phyloP scores from a whole-genome alignment of 768 basidiomycete species.

The Lactarius sanguifluus region DNA sequence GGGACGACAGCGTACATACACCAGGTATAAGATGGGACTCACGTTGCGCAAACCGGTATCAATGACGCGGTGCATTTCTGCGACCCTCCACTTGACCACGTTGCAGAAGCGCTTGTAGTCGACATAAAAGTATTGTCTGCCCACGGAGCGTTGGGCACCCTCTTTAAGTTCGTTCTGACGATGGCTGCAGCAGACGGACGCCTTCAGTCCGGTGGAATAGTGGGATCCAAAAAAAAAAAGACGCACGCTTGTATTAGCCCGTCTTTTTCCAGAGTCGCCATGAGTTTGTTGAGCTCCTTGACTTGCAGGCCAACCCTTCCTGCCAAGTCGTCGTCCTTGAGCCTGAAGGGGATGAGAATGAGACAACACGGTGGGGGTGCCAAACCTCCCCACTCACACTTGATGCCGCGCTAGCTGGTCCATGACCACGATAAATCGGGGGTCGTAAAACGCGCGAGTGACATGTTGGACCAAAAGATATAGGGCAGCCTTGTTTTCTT shows the following conservation, averaged over 20 bases:
- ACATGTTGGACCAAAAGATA: slow-evolving; percentile 91
- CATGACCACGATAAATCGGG: slow-evolving; percentile 86
- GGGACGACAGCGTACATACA: not conserved
- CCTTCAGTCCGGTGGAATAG: not conserved
- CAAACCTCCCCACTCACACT: slow-evolving; percentile 71
- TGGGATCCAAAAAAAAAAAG: slow-evolving; percentile 1
- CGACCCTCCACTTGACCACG: slow-evolving; percentile 96
- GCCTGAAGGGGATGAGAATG: slow-evolving; percentile 46
- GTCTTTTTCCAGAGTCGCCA: slow-evolving; percentile 77
- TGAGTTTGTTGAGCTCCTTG: slow-evolving; percentile 88
- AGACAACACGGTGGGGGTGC: slow-evolving; percentile 20
- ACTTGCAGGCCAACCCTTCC: slow-evolving; percentile 85
- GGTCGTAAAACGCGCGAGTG: slow-evolving; percentile 91
- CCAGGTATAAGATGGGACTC: slow-evolving; percentile 29
- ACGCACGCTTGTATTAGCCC: slow-evolving; percentile 75
- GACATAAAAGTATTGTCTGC: slow-evolving; percentile 94
- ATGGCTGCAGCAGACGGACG: slow-evolving; percentile 49
- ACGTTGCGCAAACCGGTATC: slow-evolving; percentile 90
- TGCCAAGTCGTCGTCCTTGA: slow-evolving; percentile 93
- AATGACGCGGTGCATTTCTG: slow-evolving; percentile 87
- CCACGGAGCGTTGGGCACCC: slow-evolving; percentile 82
- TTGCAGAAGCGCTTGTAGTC: slow-evolving; percentile 95
- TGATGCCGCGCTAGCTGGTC: slow-evolving; percentile 91
- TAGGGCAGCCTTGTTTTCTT: slow-evolving; percentile 80
- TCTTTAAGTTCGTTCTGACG: slow-evolving; percentile 92